A percentile compares a stretch with the other conserved stretches of the same genome.
phyloP scores from a whole-genome alignment of 2,329 filamentous ascomycete genomes.

The Penicillium thymicola region DNA sequence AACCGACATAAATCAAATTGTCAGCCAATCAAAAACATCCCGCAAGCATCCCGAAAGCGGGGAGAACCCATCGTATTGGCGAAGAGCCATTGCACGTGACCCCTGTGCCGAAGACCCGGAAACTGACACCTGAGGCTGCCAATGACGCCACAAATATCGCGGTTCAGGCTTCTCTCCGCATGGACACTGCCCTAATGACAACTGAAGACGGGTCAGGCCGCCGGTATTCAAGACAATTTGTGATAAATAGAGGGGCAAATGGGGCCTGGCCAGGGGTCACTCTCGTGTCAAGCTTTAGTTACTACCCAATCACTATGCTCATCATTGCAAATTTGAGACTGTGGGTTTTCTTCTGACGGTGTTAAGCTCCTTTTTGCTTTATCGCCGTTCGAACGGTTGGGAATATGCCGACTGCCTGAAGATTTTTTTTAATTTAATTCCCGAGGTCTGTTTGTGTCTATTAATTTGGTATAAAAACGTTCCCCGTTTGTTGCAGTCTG shows the following conservation, averaged over 20 bases:
- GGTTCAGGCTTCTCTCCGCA: not conserved
- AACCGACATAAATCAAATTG: not conserved
- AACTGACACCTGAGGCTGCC: not conserved
- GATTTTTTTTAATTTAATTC: not conserved
- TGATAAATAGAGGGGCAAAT: not conserved
- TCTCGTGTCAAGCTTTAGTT: not conserved
- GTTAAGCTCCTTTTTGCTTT: not conserved
- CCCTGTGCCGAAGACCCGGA: constrained; percentile 2
- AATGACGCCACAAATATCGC: not conserved
- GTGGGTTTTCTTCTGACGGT: not conserved
- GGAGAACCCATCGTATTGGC: not conserved
- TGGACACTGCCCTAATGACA: not conserved
- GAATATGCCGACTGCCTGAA: not conserved
- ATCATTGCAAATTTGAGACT: not conserved
- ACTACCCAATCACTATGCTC: not conserved
- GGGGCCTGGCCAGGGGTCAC: not conserved
- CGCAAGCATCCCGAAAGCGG: not conserved
- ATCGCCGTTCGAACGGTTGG: not conserved
- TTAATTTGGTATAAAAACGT: not conserved
- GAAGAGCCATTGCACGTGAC: not conserved
- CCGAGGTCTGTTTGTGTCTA: not conserved
- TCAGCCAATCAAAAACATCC: not conserved
- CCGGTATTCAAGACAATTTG: not conserved
- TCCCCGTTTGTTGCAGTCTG: not conserved
- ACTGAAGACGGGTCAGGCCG: constrained; percentile 1